phyloP scores from a whole-genome alignment of 2,329 filamentous ascomycete species.

The Metarhizium sp. region DNA sequence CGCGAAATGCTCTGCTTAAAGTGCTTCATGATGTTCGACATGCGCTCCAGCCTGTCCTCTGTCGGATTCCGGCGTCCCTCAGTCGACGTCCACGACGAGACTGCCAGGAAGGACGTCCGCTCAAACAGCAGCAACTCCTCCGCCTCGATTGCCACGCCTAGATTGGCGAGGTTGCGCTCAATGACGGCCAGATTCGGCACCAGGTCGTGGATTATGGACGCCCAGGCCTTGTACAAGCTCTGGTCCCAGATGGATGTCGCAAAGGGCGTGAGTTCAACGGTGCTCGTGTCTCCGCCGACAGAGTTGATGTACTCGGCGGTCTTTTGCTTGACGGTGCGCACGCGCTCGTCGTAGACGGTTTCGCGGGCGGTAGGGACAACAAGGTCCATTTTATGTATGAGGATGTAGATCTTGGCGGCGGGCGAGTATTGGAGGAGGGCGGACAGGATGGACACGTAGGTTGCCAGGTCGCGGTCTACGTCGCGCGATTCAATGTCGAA shows the following conservation, averaged over 20 bases:
- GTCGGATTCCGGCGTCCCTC: constrained; percentile 75
- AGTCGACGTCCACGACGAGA: constrained; percentile 79
- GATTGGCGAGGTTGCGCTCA: constrained; percentile 71
- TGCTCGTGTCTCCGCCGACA: constrained; percentile 20
- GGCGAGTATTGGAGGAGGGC: constrained; percentile 80
- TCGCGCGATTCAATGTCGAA: constrained; percentile 97
- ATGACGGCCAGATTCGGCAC: constrained; percentile 91
- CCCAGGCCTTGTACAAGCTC: constrained; percentile 96
- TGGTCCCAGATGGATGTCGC: constrained; percentile 98
- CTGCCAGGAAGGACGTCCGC: constrained; percentile 88
- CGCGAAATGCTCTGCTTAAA: constrained; percentile 81
- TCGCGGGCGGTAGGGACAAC: constrained; percentile 73
- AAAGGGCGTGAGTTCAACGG: constrained; percentile 66
- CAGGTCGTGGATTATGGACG: constrained; percentile 92
- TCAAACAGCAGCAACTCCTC: constrained; percentile 94
- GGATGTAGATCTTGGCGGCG: constrained; percentile 77
- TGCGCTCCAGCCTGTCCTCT: constrained; percentile 82
- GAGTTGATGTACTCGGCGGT: constrained; percentile 45
- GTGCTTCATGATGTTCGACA: constrained; percentile 96
- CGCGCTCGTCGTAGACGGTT: constrained; percentile 75
- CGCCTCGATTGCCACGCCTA: constrained; percentile 80
- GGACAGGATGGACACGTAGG: constrained; percentile 82
- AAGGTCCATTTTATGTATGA: constrained; percentile 98
- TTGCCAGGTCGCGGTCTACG: constrained; percentile 84
- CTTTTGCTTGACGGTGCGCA: constrained; percentile 65